phyloP scores from a whole-genome alignment of 176 grass and related monocot species.

The Melocanna baccifera region DNA sequence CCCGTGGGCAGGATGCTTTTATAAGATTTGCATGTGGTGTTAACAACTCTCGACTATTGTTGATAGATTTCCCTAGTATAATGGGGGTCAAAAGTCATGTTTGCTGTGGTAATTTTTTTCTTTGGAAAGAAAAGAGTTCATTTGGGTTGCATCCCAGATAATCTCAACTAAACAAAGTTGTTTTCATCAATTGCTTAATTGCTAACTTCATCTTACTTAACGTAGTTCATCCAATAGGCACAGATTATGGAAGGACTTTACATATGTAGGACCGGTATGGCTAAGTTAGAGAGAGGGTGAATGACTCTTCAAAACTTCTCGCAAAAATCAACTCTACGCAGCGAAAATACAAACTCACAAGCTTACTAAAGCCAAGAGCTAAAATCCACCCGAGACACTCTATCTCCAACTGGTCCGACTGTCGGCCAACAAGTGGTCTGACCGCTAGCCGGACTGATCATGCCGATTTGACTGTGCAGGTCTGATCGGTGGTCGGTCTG shows the following conservation, averaged over 20 bases:
- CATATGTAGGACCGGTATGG: too few relatives aligned
- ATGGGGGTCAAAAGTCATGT: not conserved
- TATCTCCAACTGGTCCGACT: too few relatives aligned
- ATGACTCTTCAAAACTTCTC: too few relatives aligned
- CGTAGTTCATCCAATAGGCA: not conserved
- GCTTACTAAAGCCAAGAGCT: too few relatives aligned
- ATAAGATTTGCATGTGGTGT: not conserved
- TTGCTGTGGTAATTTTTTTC: not conserved
- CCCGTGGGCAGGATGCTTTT: not conserved
- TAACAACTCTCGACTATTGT: not conserved
- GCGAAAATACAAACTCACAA: too few relatives aligned
- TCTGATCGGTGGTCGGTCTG: too few relatives aligned
- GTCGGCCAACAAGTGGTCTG: too few relatives aligned
- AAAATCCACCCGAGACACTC: too few relatives aligned
- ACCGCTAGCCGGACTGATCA: too few relatives aligned
- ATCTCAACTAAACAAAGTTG: not conserved
- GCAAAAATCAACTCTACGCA: too few relatives aligned
- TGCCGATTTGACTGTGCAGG: too few relatives aligned
- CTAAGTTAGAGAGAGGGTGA: too few relatives aligned
- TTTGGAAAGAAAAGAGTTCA: not conserved
- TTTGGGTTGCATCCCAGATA: not conserved
- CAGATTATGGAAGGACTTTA: not conserved
- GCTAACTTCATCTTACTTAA: not conserved
- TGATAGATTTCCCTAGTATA: not conserved
- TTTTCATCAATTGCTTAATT: not conserved